phyloP scores from a whole-genome alignment of 306 rosid species.

The Rubus idaeus region DNA sequence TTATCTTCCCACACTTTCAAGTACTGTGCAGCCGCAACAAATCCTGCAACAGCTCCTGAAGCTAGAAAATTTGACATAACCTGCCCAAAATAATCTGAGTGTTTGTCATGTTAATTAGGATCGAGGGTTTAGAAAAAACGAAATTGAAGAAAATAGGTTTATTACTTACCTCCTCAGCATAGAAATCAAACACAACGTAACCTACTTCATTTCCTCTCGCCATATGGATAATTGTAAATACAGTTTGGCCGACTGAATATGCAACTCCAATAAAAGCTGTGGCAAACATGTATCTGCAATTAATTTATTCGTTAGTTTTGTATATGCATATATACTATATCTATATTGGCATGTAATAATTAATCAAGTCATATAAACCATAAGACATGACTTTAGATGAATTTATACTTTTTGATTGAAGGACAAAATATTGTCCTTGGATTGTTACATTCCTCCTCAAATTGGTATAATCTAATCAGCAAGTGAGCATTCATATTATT shows the following conservation, averaged over 20 bases:
- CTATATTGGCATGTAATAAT: neutral
- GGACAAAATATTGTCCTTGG: too few species aligned
- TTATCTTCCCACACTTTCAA: neutral
- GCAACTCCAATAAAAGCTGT: neutral
- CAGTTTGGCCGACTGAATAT: neutral
- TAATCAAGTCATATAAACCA: neutral
- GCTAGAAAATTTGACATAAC: slow-evolving; percentile 1
- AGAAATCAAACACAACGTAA: neutral
- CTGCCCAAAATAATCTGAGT: neutral
- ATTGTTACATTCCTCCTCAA: too few species aligned
- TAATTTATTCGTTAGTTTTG: neutral
- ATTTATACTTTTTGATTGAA: too few species aligned
- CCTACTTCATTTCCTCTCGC: neutral
- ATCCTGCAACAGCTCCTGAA: slow-evolving; percentile 11
- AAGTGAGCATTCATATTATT: too few species aligned
- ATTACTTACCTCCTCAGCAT: neutral
- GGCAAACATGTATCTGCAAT: neutral
- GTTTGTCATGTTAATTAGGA: too few species aligned
- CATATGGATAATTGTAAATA: neutral
- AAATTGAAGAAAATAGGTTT: neutral
- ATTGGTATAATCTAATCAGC: too few species aligned
- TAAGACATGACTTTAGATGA: too few species aligned
- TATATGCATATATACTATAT: too few species aligned
- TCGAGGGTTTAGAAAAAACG: too few species aligned
- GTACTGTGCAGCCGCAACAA: neutral